phyloP scores from a whole-genome alignment of 176 grass and related monocot genomes.

The Ananas comosus region DNA sequence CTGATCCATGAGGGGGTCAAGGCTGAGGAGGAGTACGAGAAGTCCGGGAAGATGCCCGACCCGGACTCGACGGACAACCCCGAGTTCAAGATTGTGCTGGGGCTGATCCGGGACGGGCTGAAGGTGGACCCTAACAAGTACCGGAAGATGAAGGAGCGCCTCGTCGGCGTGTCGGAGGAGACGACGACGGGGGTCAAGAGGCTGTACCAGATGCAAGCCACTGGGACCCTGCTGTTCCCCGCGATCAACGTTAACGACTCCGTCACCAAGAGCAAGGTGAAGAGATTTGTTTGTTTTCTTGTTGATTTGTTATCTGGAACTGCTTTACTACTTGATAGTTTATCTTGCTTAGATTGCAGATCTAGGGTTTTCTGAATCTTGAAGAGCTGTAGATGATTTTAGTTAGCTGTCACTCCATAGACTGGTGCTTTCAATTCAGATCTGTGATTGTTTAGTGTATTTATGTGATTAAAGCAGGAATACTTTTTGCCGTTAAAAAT shows the following conservation, averaged over 20 bases:
- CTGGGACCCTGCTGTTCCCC: slow-evolving; percentile 66
- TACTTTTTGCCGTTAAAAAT: too few relatives aligned
- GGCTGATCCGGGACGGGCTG: slow-evolving; percentile 77
- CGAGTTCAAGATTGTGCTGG: slow-evolving; percentile 93
- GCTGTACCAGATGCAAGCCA: slow-evolving; percentile 85
- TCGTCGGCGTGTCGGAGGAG: slow-evolving; percentile 93
- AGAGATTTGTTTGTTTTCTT: slow-evolving; percentile 5
- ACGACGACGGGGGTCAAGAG: slow-evolving; percentile 88
- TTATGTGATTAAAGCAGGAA: too few relatives aligned
- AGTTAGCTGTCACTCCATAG: too few relatives aligned
- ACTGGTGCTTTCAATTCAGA: slow-evolving; percentile 11
- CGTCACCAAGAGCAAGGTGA: slow-evolving; percentile 98
- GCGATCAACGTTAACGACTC: slow-evolving; percentile 95
- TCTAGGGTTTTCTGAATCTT: too few relatives aligned
- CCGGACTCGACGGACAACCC: slow-evolving; percentile 78
- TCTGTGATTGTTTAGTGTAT: background rate
- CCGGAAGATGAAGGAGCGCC: slow-evolving; percentile 91
- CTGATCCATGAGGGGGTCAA: slow-evolving; percentile 91
- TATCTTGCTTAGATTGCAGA: too few relatives aligned
- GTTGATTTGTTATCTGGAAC: background rate
- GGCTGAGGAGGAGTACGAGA: slow-evolving; percentile 90
- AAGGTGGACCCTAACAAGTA: slow-evolving; percentile 64
- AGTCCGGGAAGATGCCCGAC: slow-evolving; percentile 56
- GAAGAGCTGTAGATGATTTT: too few relatives aligned
- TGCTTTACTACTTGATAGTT: too few relatives aligned